These are phyloP conservation scores for Hordeum pubiflorum DNA, from an alignment of 202 grass and related monocot genomes.

Conservation along the genomic window DNA sequence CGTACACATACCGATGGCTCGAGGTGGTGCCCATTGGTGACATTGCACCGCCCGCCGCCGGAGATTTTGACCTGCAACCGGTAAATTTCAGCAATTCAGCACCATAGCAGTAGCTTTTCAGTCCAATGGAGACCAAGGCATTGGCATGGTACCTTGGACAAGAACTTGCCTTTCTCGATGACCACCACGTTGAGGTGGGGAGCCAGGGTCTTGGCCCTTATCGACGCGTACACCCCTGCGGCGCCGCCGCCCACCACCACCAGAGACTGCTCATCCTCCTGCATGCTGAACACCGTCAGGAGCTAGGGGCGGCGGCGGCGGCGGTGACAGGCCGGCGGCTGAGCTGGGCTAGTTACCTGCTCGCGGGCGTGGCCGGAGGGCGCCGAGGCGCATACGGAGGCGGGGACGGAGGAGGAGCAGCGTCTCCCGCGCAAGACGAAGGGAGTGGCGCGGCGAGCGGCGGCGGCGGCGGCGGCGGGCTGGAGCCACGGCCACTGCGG, in stretches of 20 bases:
- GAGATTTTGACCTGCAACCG: constrained; percentile 70
- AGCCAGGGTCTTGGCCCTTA: constrained; percentile 63
- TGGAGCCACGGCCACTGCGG: constrained; percentile 32
- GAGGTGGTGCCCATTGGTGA: constrained; percentile 76
- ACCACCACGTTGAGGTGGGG: constrained; percentile 68
- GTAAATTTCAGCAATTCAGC: not conserved
- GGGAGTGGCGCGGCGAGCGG: constrained; percentile 12
- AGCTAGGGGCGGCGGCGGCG: not conserved
- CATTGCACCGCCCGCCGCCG: constrained; percentile 87
- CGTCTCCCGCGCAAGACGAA: not conserved
- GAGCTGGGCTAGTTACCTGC: not conserved
- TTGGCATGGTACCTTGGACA: constrained; percentile 49
- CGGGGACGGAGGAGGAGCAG: constrained; percentile 4
- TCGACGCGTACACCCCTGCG: constrained; percentile 79
- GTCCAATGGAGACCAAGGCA: not conserved
- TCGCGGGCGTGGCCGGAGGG: not conserved
- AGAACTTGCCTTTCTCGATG: constrained; percentile 75
- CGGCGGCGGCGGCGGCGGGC: constrained; percentile 7
- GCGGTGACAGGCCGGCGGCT: not conserved
- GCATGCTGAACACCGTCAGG: not conserved
- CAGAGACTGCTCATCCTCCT: constrained; percentile 27
- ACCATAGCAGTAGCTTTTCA: not conserved
- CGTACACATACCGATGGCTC: constrained; percentile 38
- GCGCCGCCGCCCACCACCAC: constrained; percentile 83
- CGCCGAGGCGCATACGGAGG: not conserved